Percentiles rank a stretch among this genome's conserved stretches.
Evolutionary conservation across 129 eudicot genomes (phyloP).

Genomic region (Helichrysum umbraculigerum): DNA sequence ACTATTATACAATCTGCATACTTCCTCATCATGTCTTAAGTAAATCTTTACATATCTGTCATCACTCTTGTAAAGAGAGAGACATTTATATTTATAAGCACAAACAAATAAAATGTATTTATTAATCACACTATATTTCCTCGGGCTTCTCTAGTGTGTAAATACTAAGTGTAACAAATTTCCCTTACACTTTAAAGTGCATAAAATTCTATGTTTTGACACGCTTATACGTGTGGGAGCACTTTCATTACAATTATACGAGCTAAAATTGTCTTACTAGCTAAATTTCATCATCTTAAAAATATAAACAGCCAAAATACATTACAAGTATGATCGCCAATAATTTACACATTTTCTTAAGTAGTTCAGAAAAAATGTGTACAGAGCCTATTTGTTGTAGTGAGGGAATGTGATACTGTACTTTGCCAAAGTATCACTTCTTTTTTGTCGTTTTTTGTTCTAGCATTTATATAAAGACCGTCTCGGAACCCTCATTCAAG

Average conservation of each 20-base stretch:
- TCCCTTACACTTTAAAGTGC: not conserved
- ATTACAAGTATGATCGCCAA: not conserved
- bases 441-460: constrained; percentile 8
- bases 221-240: not conserved
- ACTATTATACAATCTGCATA: not conserved
- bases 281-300: not conserved
- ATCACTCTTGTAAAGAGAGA: not conserved
- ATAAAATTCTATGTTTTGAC: no score
- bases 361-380: not conserved
- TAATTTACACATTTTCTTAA: not conserved
- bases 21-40: not conserved
- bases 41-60: not conserved
- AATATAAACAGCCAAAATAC: not conserved
- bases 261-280: not conserved
- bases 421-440: constrained; percentile 38
- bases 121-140: not conserved
- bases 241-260: not conserved
- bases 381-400: not conserved
- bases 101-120: no score
- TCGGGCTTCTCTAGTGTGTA: not conserved
- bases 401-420: constrained; percentile 50
- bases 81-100: not conserved
- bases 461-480: not conserved
- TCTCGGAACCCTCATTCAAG: constrained; percentile 14
- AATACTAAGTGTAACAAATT: not conserved